Evolutionary conservation across 139 green algal species (phyloP).

Genomic region (Microglena sp.): DNA sequence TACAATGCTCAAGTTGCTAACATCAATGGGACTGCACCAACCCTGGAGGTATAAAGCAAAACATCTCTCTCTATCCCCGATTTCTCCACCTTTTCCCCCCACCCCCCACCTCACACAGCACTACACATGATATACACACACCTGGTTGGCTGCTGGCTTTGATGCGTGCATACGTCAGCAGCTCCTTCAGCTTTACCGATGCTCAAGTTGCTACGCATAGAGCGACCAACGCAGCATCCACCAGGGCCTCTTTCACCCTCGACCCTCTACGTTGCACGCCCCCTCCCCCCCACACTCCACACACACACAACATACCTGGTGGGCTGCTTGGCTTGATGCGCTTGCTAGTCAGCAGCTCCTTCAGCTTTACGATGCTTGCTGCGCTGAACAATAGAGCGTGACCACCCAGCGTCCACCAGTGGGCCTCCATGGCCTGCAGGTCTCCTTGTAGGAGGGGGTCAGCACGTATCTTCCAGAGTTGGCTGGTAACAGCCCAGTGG

Average conservation of each 20-base stretch:
- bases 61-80: too few relatives aligned
- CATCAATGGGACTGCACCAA: constrained; percentile 65
- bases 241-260: constrained; percentile 61
- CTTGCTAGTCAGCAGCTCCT: constrained; percentile 38
- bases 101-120: too few relatives aligned
- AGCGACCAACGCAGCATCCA: constrained; percentile 46
- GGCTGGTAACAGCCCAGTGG: constrained; percentile 48
- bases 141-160: constrained; percentile 46
- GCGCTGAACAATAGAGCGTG: constrained; percentile 72
- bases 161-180: constrained; percentile 46
- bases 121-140: too few relatives aligned
- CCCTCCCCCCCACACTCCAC: too few relatives aligned
- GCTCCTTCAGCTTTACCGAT: constrained; percentile 47
- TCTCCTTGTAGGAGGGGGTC: constrained; percentile 33
- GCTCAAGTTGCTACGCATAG: constrained; percentile 80
- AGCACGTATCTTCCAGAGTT: constrained; percentile 44
- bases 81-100: too few relatives aligned
- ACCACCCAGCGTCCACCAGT: constrained; percentile 47
- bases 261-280: too few relatives aligned
- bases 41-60: constrained; percentile 39
- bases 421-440: constrained; percentile 53
- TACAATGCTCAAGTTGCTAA: constrained; percentile 66
- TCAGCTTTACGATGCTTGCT: constrained; percentile 59
- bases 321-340: constrained; percentile 50
- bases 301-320: constrained; percentile 28